Evolutionary conservation across 441 rosid species (phyloP), one percentile per base, ranked within the genome.

Genomic region (Populus tomentosa): DNA sequence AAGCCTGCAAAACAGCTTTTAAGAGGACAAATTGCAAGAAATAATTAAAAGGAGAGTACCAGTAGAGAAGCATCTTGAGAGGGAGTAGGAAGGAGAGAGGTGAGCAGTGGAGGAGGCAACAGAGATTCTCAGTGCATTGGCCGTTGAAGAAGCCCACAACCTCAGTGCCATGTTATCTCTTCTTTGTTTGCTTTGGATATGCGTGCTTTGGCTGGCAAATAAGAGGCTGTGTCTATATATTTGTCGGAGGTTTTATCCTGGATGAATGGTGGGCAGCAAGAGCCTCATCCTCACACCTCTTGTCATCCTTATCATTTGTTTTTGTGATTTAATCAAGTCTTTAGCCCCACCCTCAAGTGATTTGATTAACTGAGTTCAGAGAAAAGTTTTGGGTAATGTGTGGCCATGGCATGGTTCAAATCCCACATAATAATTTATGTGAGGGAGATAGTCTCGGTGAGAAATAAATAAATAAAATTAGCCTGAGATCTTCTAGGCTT

Each of bases 81-180:
- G 76, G 36, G 92, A 86, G 75, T 85, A 90, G 9, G 91, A 79
- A 46, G 89, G 82, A 76, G 92, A 83, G 62, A 87, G 87, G 72
- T 92, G 92, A 74, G 95, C 98, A 18, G 99, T 90, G 32, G 32
- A 30, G 69, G 98, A 96, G 77, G 97, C 92, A 87, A 94, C 97
- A 98, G 98, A 94, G 84, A 92, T 87, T 84, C 97, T 89, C 65
- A 80, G 88, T 42, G 99, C 99, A 97, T 94, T 93, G 14, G 20
- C 42, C 10, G 61, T 53, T 5, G 61, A 53, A 53, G 61, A 53
- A 16, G 61, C 61, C 61, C 61, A 53, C 61, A 53, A 53, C n/a
- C 61, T 53, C 61, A 79, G 88, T 56, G 99, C 99, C 98, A 95
- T 93, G 35, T n/a, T 77, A 14, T 35, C 7, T 75, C 70, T 68